A percentile compares a stretch with the other conserved stretches of the same genome.
phyloP scores from a whole-genome alignment of 352 stramenopile genomes.

The Halophytophthora polymorphica region DNA sequence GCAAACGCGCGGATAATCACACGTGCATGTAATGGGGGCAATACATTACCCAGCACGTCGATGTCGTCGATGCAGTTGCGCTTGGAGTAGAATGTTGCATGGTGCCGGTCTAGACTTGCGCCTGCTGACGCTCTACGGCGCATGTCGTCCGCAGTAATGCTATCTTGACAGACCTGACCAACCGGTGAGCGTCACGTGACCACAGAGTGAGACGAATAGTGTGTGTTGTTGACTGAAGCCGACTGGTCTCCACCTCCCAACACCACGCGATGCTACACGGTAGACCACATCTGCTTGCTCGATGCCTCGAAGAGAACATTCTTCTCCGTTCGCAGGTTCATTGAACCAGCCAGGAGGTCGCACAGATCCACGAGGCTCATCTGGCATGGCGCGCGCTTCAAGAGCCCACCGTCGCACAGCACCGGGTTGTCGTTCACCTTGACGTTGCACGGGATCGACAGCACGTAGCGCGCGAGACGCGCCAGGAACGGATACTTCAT shows the following conservation, averaged over 20 bases:
- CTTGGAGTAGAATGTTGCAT: too few species aligned
- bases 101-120: too few species aligned
- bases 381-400: slow-evolving; percentile 30
- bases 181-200: too few species aligned
- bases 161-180: too few species aligned
- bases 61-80: too few species aligned
- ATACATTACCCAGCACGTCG: too few species aligned
- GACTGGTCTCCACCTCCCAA: too few species aligned
- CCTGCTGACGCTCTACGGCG: too few species aligned
- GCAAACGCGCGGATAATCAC: neutral
- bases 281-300: slow-evolving; percentile 56
- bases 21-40: neutral
- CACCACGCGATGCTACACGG: slow-evolving; percentile 18
- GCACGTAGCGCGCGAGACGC: slow-evolving; percentile 56
- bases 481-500: slow-evolving; percentile 81
- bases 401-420: slow-evolving; percentile 36
- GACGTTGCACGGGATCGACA: slow-evolving; percentile 59
- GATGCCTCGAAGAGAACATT: slow-evolving; percentile 34
- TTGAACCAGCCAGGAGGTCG: slow-evolving; percentile 44
- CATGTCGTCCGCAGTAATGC: too few species aligned
- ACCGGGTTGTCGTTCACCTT: slow-evolving; percentile 52
- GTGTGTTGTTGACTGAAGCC: too few species aligned
- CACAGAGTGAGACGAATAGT: too few species aligned
- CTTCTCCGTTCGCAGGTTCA: slow-evolving; percentile 57
- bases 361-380: slow-evolving; percentile 42